phyloP scores from a whole-genome alignment of 352 stramenopile genomes.

The Achlya hypogyna region DNA sequence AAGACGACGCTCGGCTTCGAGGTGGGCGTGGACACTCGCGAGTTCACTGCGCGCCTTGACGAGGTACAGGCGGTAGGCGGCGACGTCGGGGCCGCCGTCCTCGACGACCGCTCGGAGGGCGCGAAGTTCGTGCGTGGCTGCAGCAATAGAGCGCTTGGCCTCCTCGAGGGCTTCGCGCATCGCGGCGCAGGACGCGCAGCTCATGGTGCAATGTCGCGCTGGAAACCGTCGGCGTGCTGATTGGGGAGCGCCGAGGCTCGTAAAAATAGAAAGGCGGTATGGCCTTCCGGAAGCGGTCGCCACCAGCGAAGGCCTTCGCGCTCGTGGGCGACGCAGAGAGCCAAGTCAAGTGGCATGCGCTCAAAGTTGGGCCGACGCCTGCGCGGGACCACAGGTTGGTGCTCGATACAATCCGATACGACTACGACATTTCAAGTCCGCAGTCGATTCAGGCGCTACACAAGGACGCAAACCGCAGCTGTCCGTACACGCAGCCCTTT shows the following conservation, averaged over 20 bases:
- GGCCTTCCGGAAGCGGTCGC: neutral
- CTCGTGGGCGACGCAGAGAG: neutral
- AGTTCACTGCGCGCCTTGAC: constrained; percentile 15
- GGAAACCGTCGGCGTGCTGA: no score
- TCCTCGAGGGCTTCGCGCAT: neutral
- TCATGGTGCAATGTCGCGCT: no score
- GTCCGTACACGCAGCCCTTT: constrained; percentile 15
- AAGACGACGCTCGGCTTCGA: constrained; percentile 1
- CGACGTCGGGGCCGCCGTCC: neutral
- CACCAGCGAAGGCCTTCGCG: neutral
- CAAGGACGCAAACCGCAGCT: neutral
- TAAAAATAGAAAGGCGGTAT: neutral
- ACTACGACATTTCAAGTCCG: neutral
- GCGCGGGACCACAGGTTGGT: neutral
- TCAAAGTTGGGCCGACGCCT: constrained; percentile 1
- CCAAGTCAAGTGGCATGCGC: constrained; percentile 8
- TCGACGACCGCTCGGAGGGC: neutral
- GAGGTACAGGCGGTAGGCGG: neutral
- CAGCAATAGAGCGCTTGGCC: neutral
- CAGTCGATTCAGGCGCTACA: neutral
- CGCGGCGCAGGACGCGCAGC: neutral
- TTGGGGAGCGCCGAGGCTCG: neutral
- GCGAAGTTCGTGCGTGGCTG: neutral
- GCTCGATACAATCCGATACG: constrained; percentile 1
- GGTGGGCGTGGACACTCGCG: neutral